Conservation (phyloP, 305 asterid species). For the Fraxinus angustifolia region DNA sequence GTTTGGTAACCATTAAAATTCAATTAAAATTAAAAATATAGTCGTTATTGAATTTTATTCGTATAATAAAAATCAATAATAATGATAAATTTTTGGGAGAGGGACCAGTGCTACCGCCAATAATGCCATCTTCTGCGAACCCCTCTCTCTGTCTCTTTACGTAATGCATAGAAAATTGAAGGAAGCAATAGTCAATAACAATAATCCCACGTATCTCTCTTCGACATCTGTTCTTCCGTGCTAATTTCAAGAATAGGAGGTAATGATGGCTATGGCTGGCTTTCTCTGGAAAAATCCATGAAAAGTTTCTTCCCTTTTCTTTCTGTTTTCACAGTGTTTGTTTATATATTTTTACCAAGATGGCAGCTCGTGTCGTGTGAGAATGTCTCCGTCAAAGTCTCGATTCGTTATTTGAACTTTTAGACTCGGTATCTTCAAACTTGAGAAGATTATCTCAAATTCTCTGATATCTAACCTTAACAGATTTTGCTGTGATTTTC, state of each 20-base stretch:
- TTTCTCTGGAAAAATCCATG: neutral
- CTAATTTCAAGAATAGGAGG: conserved; percentile 18
- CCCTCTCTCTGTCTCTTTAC: no score
- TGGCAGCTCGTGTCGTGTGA: neutral
- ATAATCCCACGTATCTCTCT: conserved; percentile 10
- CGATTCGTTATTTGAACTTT: neutral
- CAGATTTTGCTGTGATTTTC: conserved; percentile 14
- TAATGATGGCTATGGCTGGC: neutral
- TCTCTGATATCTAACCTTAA: neutral
- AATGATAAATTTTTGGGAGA: no score
- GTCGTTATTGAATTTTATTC: no score
- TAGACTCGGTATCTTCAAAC: neutral
- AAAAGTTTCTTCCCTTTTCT: neutral
- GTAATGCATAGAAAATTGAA: neutral
- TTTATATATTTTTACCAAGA: neutral
- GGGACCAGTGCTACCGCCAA: no score
- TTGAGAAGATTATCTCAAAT: neutral
- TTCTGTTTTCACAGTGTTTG: neutral
- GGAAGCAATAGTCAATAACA: neutral
- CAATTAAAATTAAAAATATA: no score
- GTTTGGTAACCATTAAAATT: no score
- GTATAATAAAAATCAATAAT: no score
- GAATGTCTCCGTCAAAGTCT: neutral
- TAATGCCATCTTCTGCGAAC: no score
- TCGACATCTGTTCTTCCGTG: conserved; percentile 4